These are phyloP conservation scores for Platanus orientalis DNA, from an alignment of 164 flowering plant species.

Conservation along the genomic window DNA sequence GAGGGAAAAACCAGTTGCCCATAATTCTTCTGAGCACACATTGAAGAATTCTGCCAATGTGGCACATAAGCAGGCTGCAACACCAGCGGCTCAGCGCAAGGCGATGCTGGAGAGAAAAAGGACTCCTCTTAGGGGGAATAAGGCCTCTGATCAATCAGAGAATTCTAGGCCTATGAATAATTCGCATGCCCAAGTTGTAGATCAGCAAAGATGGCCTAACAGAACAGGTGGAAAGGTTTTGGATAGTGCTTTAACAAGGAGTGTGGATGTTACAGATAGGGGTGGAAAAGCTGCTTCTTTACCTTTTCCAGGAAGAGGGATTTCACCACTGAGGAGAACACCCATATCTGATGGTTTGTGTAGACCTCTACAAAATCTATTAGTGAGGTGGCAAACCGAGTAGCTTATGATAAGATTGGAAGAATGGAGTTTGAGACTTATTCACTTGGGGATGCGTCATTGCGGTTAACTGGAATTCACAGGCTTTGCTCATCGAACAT, in stretches of 20 bases:
- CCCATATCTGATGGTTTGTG: conserved; percentile 28
- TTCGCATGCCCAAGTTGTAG: conserved; percentile 46
- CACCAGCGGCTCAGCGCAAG: conserved; percentile 36
- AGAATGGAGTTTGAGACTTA: conserved; percentile 23
- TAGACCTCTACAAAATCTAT: conserved; percentile 45
- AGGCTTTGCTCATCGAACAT: no score
- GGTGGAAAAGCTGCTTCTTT: conserved; percentile 20
- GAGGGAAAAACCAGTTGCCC: conserved; percentile 64
- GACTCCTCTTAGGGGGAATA: conserved; percentile 81
- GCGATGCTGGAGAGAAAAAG: conserved; percentile 77
- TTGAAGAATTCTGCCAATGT: conserved; percentile 69
- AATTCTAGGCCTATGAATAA: conserved; percentile 78
- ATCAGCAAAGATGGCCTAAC: conserved; percentile 85
- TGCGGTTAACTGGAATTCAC: no score
- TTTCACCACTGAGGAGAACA: conserved; percentile 49
- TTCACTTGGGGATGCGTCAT: no score
- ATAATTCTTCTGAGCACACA: conserved; percentile 44
- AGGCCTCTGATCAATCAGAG: conserved; percentile 62
- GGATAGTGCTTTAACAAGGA: conserved; percentile 33
- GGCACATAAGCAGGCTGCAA: conserved; percentile 46
- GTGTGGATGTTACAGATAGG: conserved; percentile 56
- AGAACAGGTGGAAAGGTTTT: conserved; percentile 57
- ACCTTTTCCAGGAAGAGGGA: conserved; percentile 36
- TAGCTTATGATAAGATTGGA: conserved; percentile 30
- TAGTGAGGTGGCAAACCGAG: conserved; percentile 35